These are phyloP conservation scores for Tulasnella sp. DNA, from an alignment of 768 basidiomycete genomes.

Conservation along the genomic window DNA sequence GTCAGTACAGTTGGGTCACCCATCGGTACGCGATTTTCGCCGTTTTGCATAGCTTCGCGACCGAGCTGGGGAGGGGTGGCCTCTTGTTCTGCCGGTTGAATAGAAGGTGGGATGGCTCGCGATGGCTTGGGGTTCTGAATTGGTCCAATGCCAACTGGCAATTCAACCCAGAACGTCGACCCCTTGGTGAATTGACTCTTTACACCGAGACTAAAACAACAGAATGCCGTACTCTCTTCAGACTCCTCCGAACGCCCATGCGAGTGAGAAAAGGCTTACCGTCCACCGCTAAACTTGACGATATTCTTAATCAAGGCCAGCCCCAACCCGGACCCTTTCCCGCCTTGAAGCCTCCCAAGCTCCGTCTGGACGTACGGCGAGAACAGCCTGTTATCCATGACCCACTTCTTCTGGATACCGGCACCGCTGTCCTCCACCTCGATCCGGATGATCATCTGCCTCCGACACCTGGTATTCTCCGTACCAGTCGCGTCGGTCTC, in stretches of 20 bases:
- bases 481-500: neutral
- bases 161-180: slow-evolving; percentile 40
- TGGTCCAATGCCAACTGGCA: slow-evolving; percentile 39
- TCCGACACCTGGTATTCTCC: neutral
- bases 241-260: too few relatives aligned
- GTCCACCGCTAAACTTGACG: slow-evolving; percentile 48
- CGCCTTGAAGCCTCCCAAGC: slow-evolving; percentile 50
- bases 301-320: slow-evolving; percentile 50
- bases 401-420: slow-evolving; percentile 41
- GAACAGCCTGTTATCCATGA: slow-evolving; percentile 29
- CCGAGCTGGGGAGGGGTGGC: too few relatives aligned
- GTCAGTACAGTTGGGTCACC: too few relatives aligned
- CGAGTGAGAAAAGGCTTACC: slow-evolving; percentile 29
- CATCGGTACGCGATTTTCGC: too few relatives aligned
- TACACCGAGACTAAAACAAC: slow-evolving; percentile 44
- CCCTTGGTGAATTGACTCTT: slow-evolving; percentile 39
- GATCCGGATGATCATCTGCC: slow-evolving; percentile 47
- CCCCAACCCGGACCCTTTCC: slow-evolving; percentile 49
- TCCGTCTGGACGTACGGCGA: slow-evolving; percentile 48
- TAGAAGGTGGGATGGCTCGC: too few relatives aligned
- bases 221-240: neutral
- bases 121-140: neutral
- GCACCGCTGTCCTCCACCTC: slow-evolving; percentile 52
- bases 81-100: too few relatives aligned
- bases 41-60: too few relatives aligned